Conservation (phyloP, 441 rosid species). For the Aquilaria agallochum region DNA sequence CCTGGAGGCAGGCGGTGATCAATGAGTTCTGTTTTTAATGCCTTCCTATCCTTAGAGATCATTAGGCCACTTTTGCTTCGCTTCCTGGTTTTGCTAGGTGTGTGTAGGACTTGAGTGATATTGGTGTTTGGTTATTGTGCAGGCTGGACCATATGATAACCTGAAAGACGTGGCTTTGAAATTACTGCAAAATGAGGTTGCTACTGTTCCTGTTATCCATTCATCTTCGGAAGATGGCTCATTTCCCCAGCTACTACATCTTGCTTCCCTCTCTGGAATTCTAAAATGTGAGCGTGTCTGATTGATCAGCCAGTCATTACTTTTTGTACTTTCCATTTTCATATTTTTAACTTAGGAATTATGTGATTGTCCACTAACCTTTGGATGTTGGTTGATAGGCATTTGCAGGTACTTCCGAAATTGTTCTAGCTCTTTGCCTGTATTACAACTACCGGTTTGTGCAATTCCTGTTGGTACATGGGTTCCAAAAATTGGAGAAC, state of each 20-base stretch:
- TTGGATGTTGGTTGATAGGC: slow-evolving; percentile 32
- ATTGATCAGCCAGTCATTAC: too few species aligned
- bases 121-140: slow-evolving; percentile 10
- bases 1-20: not conserved
- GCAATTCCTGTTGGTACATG: slow-evolving; percentile 65
- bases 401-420: slow-evolving; percentile 71
- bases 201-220: slow-evolving; percentile 61
- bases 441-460: slow-evolving; percentile 65
- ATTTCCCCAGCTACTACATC: slow-evolving; percentile 59
- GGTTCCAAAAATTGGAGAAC: slow-evolving; percentile 67
- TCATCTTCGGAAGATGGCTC: slow-evolving; percentile 57
- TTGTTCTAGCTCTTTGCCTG: slow-evolving; percentile 63
- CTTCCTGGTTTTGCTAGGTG: too few species aligned
- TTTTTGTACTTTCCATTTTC: slow-evolving; percentile 13
- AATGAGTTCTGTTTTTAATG: too few species aligned
- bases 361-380: slow-evolving; percentile 12
- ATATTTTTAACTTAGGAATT: not conserved
- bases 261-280: slow-evolving; percentile 73
- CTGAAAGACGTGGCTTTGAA: slow-evolving; percentile 61
- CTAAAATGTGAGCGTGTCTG: slow-evolving; percentile 44
- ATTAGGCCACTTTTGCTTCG: too few species aligned
- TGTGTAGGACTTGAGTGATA: too few species aligned
- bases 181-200: slow-evolving; percentile 61
- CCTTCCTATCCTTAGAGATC: too few species aligned
- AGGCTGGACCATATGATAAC: slow-evolving; percentile 74